Evolutionary conservation across 768 basidiomycete species (phyloP), one percentile per base, ranked within the genome.

Genomic region (Macrolepiota dolichaula): DNA sequence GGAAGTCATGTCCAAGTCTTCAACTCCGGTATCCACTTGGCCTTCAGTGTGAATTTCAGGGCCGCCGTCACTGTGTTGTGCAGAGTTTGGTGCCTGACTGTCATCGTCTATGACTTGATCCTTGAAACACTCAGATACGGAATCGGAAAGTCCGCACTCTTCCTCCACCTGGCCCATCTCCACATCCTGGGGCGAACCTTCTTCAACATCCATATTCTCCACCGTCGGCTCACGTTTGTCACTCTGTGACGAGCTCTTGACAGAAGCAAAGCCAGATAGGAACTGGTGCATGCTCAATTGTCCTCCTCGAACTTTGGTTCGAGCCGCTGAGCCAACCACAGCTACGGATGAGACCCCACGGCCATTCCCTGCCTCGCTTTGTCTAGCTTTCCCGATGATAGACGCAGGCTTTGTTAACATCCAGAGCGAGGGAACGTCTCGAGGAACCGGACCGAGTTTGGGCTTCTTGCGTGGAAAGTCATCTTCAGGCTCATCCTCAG

Each of bases 381-480:
- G 24, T 17, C 25, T 42, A 7, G 38, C 22, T 17, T 42, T 55
- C 17, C 25, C 38, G 6, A 12, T 3, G 10, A 40, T 15, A 17
- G 54, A 55, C 15, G 38, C 29, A 17, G 57, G 22, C 32, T 38
- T 51, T 17, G 29, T 35, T 1, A 38, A 17, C n/a, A 51, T 27
- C 47, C 32, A 58, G 44, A 7, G 29, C 29, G 29, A 7, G 29
- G 29, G 7, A 32, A 32, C 29, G 53, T 15, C 12, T 15, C 15
- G 44, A 36, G 52, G n/a, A n/a, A 32, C 17, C 6, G 50, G 9
- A 36, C 66, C 64, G 10, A 65, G 57, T 57, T 69, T 71, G 2
- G 63, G 66, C 38, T 77, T 80, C 72, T 83, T 86, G 62, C 66
- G 67, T 22, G 72, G 72, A 25, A 71, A 72, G n/a, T 65, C 68